phyloP scores from a whole-genome alignment of 352 stramenopile genomes.

The Globisporangium rhizosaccharum region DNA sequence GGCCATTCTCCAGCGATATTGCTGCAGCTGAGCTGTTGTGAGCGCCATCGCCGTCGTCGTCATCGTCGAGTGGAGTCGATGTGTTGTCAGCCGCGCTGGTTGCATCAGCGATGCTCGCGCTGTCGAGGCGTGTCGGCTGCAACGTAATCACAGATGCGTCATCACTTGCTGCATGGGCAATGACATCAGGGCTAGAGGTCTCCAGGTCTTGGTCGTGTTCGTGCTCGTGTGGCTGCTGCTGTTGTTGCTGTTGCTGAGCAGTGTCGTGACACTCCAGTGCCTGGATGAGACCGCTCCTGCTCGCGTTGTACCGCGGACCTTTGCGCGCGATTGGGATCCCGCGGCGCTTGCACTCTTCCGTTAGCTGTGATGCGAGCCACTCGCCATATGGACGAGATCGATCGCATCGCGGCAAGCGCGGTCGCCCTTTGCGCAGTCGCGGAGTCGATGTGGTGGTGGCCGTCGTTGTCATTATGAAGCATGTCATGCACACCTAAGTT shows the following conservation, averaged over 20 bases:
- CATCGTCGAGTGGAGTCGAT: neutral
- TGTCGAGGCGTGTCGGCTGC: neutral
- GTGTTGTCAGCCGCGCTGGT: neutral
- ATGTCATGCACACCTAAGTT: no score
- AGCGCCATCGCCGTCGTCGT: neutral
- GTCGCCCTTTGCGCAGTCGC: neutral
- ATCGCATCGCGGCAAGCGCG: neutral
- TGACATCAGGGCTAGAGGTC: neutral
- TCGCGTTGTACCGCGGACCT: constrained; percentile 1
- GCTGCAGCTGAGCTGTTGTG: no score
- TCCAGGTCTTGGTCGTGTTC: neutral
- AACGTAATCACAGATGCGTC: neutral
- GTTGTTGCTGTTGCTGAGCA: neutral
- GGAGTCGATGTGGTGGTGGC: neutral
- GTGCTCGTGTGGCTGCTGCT: neutral
- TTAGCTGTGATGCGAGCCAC: constrained; percentile 4
- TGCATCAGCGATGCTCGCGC: no score
- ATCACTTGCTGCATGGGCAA: neutral
- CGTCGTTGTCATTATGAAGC: no score
- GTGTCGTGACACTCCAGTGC: neutral
- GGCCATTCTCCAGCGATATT: no score
- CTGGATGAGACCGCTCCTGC: neutral
- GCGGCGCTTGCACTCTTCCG: constrained; percentile 4
- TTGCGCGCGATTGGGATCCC: constrained; percentile 4
- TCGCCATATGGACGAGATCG: constrained; percentile 4